Percentiles rank a stretch among this genome's conserved stretches.
These are phyloP conservation scores for Lentinula guzmanii DNA, from an alignment of 768 basidiomycete species.

Conservation along the genomic window DNA sequence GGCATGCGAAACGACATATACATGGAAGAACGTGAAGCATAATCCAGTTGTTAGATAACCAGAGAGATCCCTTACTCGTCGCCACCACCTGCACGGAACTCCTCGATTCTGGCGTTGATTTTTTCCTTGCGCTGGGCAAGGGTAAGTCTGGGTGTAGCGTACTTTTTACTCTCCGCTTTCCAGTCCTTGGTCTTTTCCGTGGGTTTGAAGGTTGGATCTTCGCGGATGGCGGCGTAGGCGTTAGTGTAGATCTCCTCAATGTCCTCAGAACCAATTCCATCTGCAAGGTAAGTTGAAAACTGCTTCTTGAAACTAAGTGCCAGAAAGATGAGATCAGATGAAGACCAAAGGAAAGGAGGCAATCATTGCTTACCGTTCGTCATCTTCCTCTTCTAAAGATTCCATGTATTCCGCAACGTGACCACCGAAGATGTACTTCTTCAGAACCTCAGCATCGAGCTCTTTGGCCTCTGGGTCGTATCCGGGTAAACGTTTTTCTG, in stretches of 20 bases:
- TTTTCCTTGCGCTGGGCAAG: slow-evolving; percentile 67
- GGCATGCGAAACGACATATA: slow-evolving; percentile 10
- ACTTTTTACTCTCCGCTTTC: slow-evolving; percentile 79
- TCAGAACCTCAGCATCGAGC: slow-evolving; percentile 89
- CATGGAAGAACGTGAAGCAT: background rate
- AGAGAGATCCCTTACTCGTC: slow-evolving; percentile 44
- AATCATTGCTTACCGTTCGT: slow-evolving; percentile 63
- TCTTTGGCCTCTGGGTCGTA: slow-evolving; percentile 91
- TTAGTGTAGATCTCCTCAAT: slow-evolving; percentile 94
- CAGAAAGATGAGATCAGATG: slow-evolving; percentile 6
- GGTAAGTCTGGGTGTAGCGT: slow-evolving; percentile 63
- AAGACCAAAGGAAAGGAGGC: slow-evolving; percentile 1
- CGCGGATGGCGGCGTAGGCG: slow-evolving; percentile 93
- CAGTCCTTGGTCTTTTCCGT: slow-evolving; percentile 88
- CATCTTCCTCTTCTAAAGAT: slow-evolving; percentile 98
- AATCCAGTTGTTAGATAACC: background rate
- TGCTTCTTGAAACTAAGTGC: slow-evolving; percentile 87
- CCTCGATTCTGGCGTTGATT: slow-evolving; percentile 85
- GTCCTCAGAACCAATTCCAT: slow-evolving; percentile 92
- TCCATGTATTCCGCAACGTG: slow-evolving; percentile 99
- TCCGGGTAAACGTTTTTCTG: slow-evolving; percentile 96
- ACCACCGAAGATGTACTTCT: slow-evolving; percentile 97
- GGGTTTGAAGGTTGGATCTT: slow-evolving; percentile 86
- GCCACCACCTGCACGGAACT: slow-evolving; percentile 70
- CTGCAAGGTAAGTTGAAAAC: slow-evolving; percentile 91